Conservation (phyloP, 305 asterid species). For the Fraxinus nigra region DNA sequence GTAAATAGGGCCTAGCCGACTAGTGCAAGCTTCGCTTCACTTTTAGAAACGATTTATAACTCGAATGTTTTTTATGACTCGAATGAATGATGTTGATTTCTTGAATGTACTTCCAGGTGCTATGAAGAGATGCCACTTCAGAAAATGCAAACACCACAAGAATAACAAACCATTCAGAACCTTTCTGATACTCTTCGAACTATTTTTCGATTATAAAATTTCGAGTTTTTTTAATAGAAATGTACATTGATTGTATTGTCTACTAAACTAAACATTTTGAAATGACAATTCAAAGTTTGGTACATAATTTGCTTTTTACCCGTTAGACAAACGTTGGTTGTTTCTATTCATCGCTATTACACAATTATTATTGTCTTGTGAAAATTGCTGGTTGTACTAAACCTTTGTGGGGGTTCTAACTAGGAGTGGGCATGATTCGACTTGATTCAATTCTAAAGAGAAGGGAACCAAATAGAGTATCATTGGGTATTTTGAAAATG, state of each 20-base stretch:
- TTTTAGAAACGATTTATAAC: background rate
- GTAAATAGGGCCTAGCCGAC: background rate
- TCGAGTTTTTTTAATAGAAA: background rate
- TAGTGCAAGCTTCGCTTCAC: background rate
- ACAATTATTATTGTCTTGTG: background rate
- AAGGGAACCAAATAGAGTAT: no score
- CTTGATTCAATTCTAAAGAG: no score
- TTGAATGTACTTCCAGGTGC: constrained; percentile 54
- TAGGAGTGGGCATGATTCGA: no score
- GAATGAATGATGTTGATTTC: background rate
- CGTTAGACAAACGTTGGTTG: background rate
- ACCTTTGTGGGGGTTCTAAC: no score
- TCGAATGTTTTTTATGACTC: background rate
- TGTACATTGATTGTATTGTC: background rate
- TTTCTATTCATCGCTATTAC: no score
- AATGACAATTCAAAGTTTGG: background rate
- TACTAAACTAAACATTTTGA: background rate
- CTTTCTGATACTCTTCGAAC: constrained; percentile 93
- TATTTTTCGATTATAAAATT: constrained; percentile 65
- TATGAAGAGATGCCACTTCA: constrained; percentile 99
- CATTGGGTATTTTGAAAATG: no score
- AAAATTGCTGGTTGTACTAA: no score
- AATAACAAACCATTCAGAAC: constrained; percentile 90
- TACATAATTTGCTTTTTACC: background rate
- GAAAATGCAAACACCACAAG: constrained; percentile 95